Evolutionary conservation across 768 basidiomycete species (phyloP), one percentile per base, ranked within the genome.

Genomic region (Tylopilus vinaceipallidus): DNA sequence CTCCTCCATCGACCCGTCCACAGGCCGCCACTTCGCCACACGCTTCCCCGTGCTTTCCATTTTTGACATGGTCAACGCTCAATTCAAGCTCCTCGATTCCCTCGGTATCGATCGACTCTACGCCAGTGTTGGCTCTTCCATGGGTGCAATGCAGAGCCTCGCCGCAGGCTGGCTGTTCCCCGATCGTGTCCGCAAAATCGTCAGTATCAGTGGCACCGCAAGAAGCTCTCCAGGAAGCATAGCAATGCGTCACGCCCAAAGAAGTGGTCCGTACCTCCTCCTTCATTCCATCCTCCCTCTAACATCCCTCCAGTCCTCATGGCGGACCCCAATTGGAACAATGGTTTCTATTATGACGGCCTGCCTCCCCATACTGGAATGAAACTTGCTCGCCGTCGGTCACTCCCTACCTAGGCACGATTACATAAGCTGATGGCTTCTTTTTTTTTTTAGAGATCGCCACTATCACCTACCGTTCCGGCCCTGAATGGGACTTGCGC

Each of bases 311-410:
- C 35, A 98, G 97, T 99, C 16, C 81, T 99, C 45, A 99, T 99
- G 97, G 90, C 95, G 2, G 97, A 99, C 70, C 95, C 95, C 0
- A 98, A 98, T 55, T 99, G 97, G 97, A 99, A 98, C 53, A 86
- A 93, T 30, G 97, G 97, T 4, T 98, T 95, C 69, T 99, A 99
- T 67, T 99, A 99, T 65, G 91, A 95, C 51, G 77, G 79, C 8
- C 66, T 95, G n/a, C 97, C 97, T 2, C 97, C 97, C 0, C 97
- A 99, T 65, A 90, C 85, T 1, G 97, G 97, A 24, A 98, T 99
- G 94, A 99, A 99, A 67, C 81, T 99, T 17, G 97, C 97, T 23
- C 81, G 97, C 57, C 97, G 95, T 97, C 62, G 61, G 85, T 73
- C 12, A n/a, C 23, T 29, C 60, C 13, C 38, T 11, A 17, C 19